These are phyloP conservation scores for Geosiphon pyriformis DNA, from an alignment of 192 early-diverging fungal genomes.

Conservation along the genomic window DNA sequence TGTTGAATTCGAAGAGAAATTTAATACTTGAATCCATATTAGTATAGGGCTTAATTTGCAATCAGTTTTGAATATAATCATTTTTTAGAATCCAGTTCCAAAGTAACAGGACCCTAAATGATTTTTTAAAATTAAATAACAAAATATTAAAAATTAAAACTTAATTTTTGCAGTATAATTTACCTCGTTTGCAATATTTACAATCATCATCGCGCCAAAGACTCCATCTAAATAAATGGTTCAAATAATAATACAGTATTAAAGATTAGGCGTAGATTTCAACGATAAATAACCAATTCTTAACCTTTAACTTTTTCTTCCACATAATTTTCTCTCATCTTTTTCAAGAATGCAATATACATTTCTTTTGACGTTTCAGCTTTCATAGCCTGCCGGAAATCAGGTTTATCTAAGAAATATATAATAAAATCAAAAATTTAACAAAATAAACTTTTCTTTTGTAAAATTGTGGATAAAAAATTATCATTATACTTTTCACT, in stretches of 20 bases:
- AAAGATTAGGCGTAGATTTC: too few species aligned
- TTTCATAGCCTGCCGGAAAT: conserved; percentile 90
- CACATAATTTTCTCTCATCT: conserved; percentile 58
- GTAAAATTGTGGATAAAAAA: neutral
- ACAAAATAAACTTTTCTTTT: too few species aligned
- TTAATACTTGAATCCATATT: too few species aligned
- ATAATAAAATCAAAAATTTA: neutral
- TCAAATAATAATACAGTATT: too few species aligned
- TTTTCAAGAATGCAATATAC: conserved; percentile 70
- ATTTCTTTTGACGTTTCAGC: conserved; percentile 55
- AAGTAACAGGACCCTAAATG: conserved; percentile 43
- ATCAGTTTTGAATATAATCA: conserved; percentile 41
- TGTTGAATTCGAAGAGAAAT: too few species aligned
- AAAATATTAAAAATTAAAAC: neutral
- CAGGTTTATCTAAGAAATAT: conserved; percentile 68
- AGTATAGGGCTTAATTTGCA: too few species aligned
- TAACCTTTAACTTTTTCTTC: conserved; percentile 68
- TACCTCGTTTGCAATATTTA: conserved; percentile 82
- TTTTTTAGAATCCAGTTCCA: conserved; percentile 53
- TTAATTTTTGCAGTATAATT: too few species aligned
- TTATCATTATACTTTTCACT: conserved; percentile 56
- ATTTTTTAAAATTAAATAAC: neutral
- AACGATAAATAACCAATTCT: neutral
- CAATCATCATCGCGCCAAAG: conserved; percentile 98
- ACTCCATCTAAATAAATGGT: conserved; percentile 58